A percentile compares a stretch with the other conserved stretches of the same genome.
Conservation (phyloP, 331 rosid genomes). For the Stylosanthes scabra region DNA sequence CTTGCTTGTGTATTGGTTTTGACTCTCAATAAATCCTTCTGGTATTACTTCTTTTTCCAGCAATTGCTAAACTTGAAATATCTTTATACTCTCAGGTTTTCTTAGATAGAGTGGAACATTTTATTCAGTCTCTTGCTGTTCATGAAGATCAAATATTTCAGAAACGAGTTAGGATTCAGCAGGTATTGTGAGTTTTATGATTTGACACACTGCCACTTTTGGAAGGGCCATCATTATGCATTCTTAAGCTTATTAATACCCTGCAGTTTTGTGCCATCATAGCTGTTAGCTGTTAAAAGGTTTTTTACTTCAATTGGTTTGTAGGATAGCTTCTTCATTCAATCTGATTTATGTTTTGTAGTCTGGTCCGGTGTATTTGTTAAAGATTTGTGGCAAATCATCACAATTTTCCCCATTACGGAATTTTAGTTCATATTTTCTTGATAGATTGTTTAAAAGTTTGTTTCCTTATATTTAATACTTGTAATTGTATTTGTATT, state of each 20-base stretch:
- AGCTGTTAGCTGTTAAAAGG: constrained; percentile 11
- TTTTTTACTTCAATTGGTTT: constrained; percentile 24
- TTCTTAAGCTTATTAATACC: constrained; percentile 11
- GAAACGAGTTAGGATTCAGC: constrained; percentile 91
- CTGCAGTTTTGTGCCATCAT: constrained; percentile 22
- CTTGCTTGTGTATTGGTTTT: constrained; percentile 32
- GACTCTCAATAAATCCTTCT: constrained; percentile 27
- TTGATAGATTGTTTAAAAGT: constrained; percentile 8
- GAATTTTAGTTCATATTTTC: background rate
- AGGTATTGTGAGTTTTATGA: constrained; percentile 55
- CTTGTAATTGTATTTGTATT: constrained; percentile 46
- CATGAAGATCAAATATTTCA: constrained; percentile 91
- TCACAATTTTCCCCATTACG: background rate
- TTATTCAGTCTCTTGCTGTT: constrained; percentile 79
- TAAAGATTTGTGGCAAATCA: background rate
- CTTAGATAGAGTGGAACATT: constrained; percentile 87
- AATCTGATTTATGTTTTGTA: constrained; percentile 2
- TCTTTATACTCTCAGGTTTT: constrained; percentile 60
- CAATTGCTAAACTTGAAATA: constrained; percentile 30
- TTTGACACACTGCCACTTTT: constrained; percentile 5
- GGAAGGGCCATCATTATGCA: constrained; percentile 2
- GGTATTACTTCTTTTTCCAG: constrained; percentile 19
- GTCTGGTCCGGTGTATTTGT: background rate
- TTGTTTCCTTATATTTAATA: constrained; percentile 29
- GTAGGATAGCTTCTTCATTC: constrained; percentile 17